Evolutionary conservation across 129 eudicot genomes (phyloP), one percentile per base, ranked within the genome.

Genomic region (Silybum marianum): DNA sequence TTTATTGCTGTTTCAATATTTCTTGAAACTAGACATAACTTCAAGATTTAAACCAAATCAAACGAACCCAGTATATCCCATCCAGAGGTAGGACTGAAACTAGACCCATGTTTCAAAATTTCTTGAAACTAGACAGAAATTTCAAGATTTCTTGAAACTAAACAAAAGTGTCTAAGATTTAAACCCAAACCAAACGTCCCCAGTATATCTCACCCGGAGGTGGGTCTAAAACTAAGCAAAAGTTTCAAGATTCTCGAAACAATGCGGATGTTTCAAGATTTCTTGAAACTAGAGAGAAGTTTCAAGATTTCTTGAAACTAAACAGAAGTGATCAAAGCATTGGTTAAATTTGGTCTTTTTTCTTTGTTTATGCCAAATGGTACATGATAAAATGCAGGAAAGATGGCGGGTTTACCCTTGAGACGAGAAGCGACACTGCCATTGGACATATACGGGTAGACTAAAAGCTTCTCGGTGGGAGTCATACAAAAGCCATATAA

Each of bases 361-460:
- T 16, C 14, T 3, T 14, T 48, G 60, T 25, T 36, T 51, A 73
- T 74, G 76, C 24, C 23, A 16, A 38, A 36, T 3, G 36, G 14
- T 4, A 60, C 44, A 6, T 26, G 13, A 38, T 71, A 14, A 34
- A 39, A 83, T 70, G 84, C 65, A 71, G 8, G 19, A 13, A 58
- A n/a, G 39, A 63, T 72, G 6, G 80, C 70, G 34, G 28, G n/a
- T 11, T 39, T 87, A 93, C 98, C 94, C 80, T 93, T 93, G 73
- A 93, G 93, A 54, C 98, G 98, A 1, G 94, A 88, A 76, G 98
- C 96, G 71, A 93, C 98, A 11, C 98, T 91, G 54, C 98, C 98
- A 46, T 93, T 93, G 10, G 94, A 90, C 98, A 93, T 93, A 70
- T 87, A 93, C 6, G 98, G 98, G 77, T 93, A 93, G 28, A 93